Base-by-base conservation (phyloP, 1,284 basidiomycete genomes). In the Ceratobasidium sp. region DNA sequence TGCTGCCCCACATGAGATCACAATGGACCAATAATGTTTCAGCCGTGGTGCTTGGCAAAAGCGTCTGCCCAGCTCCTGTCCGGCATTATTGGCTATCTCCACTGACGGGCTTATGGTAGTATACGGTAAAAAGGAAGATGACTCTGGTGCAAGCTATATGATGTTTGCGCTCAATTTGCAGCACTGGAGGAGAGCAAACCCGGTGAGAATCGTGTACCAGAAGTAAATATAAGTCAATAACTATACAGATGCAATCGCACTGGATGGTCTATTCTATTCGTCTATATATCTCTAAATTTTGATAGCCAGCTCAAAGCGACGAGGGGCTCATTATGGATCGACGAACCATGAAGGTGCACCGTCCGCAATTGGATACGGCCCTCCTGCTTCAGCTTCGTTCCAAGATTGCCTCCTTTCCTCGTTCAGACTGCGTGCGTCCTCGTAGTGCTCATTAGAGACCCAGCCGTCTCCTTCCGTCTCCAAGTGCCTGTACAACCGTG, bases 301-400 rank as follows among this genome's bases (percentile, higher is more conserved):
- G 11, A 38, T 38, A 38, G 11, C 4, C 11, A 41, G 2, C 8
- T 28, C 11, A 23, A 4, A 4, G 35, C 38, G 6, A 23, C 1
- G 23, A 41, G 18, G 41, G 14, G 3, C 47, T 35, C 9, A 26
- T 50, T 47, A 58, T 18, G 26, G 35, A 9, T 46, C 26, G 5
- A 69, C 66, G 35, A 69, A 69, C 66, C 66, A 69, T 13, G 66
- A 69, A 46, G 66, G 66, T 1, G 66, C 66, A n/a, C 66, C 66
- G 32, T 69, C 52, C n/a, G 13, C n/a, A 47, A 69, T 69, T 7
- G 66, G 66, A 58, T 69, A 69, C 28, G 66, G 38, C 11, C 66
- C 66, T 14, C 66, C 66, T 21, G 66, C 54, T 18, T 18, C 43
- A 49, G 14, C 38, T 18, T 69, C 66, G n/a, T 69, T 54, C 66